Conservation (phyloP, 495 filamentous ascomycete species). For the Penicillium herquei region DNA sequence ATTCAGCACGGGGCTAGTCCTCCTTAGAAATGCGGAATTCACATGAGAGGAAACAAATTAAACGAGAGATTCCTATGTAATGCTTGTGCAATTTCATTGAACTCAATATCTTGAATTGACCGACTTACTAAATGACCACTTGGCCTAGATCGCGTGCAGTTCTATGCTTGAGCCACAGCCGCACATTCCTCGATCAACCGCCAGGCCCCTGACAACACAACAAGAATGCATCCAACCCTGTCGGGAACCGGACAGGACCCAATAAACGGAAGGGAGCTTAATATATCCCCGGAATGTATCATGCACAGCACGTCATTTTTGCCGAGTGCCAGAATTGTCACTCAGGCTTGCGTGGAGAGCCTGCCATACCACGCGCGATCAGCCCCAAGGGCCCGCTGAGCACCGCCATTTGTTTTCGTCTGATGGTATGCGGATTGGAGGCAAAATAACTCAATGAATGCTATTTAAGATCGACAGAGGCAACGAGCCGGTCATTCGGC, state of each 20-base stretch:
- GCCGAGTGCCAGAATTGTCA: not conserved
- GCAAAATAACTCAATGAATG: conserved; percentile 13
- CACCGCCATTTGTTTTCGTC: conserved; percentile 15
- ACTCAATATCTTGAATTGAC: no score
- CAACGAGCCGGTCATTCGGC: not conserved
- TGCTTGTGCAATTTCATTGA: no score
- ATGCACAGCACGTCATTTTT: not conserved
- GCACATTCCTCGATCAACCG: conserved; percentile 21
- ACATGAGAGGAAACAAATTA: no score
- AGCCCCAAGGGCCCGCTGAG: conserved; percentile 11
- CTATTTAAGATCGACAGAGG: conserved; percentile 20
- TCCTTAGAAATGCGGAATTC: no score
- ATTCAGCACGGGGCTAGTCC: no score
- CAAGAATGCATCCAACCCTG: conserved; percentile 21
- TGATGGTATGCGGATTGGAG: conserved; percentile 14
- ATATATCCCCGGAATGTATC: not conserved
- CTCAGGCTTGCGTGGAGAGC: not conserved
- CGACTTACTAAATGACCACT: no score
- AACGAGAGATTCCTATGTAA: no score
- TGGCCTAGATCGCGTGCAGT: conserved; percentile 2
- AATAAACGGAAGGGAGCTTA: conserved; percentile 9
- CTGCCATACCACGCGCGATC: conserved; percentile 13
- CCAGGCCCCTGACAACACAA: conserved; percentile 23
- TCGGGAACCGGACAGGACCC: not conserved
- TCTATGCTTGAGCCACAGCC: no score